Conservation (phyloP, 352 stramenopile genomes). For the Phytophthora pini region DNA sequence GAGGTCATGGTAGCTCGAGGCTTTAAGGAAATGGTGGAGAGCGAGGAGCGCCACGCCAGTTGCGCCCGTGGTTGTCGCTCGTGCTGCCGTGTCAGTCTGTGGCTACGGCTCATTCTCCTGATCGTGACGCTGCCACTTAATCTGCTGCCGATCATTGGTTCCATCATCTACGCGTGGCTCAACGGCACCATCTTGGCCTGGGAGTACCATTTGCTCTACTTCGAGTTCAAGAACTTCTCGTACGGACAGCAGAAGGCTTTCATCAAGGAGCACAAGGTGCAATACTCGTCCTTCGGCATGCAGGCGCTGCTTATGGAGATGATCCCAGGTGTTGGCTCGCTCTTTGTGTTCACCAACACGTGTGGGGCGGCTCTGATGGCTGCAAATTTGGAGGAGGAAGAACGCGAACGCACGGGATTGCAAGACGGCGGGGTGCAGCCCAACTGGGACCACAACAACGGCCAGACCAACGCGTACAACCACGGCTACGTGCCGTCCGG, state of each 20-base stretch:
- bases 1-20: constrained; percentile 58
- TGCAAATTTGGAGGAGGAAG: constrained; percentile 64
- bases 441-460: constrained; percentile 17
- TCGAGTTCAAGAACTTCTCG: constrained; percentile 69
- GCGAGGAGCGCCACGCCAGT: constrained; percentile 50
- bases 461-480: constrained; percentile 18
- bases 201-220: constrained; percentile 82
- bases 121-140: constrained; percentile 73
- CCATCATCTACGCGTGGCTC: constrained; percentile 68
- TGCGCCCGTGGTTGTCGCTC: constrained; percentile 52
- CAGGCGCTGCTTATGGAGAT: constrained; percentile 79
- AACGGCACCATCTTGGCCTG: constrained; percentile 74
- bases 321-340: constrained; percentile 63
- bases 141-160: constrained; percentile 69
- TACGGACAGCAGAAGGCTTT: constrained; percentile 67
- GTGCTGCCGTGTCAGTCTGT: constrained; percentile 69
- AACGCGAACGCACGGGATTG: constrained; percentile 16
- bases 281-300: constrained; percentile 79
- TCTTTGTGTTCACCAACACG: constrained; percentile 81
- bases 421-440: constrained; percentile 13
- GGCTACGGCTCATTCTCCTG: constrained; percentile 53
- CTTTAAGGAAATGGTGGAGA: constrained; percentile 54
- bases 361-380: constrained; percentile 73
- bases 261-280: constrained; percentile 48
- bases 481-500: constrained; percentile 27